Percentiles rank a stretch among this genome's conserved stretches.
phyloP scores from a whole-genome alignment of 2,329 filamentous ascomycete genomes.

The Cladosporium austrohemisphaericum region DNA sequence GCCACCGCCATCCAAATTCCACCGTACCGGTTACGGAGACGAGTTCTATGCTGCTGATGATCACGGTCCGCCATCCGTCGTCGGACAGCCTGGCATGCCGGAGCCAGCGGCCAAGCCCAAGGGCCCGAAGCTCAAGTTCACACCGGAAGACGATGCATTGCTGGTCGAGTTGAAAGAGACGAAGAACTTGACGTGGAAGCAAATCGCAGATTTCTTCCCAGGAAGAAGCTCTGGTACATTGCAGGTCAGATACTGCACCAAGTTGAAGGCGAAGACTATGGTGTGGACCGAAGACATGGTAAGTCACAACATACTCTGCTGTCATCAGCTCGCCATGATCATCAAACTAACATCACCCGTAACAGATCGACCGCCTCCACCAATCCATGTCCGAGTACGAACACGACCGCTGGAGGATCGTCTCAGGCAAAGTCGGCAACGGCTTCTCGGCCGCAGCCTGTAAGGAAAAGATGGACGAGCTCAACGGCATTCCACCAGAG shows the following conservation, averaged over 20 bases:
- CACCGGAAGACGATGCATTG: constrained; percentile 82
- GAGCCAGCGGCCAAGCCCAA: constrained; percentile 73
- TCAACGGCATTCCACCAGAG: constrained; percentile 34
- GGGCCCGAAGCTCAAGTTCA: constrained; percentile 91
- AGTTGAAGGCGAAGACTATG: constrained; percentile 88
- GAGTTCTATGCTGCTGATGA: constrained; percentile 39
- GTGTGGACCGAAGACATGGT: constrained; percentile 94
- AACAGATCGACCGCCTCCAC: constrained; percentile 71
- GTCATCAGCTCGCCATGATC: not conserved
- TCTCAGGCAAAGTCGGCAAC: constrained; percentile 84
- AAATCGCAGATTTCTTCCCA: constrained; percentile 94
- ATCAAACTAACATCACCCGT: constrained; percentile 29
- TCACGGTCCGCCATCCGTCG: constrained; percentile 71
- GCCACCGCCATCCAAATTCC: constrained; percentile 64
- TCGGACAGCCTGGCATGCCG: constrained; percentile 85
- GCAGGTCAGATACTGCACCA: constrained; percentile 92
- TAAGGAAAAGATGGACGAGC: constrained; percentile 70
- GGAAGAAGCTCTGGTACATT: constrained; percentile 84
- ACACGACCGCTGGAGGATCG: constrained; percentile 87
- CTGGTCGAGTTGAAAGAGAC: constrained; percentile 90
- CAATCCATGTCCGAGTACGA: constrained; percentile 79
- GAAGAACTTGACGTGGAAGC: constrained; percentile 93
- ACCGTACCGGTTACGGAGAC: constrained; percentile 53
- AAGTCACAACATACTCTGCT: constrained; percentile 34
- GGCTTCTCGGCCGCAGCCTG: constrained; percentile 86